phyloP scores from a whole-genome alignment of 768 basidiomycete species.

The Leccinellum rugosiceps region DNA sequence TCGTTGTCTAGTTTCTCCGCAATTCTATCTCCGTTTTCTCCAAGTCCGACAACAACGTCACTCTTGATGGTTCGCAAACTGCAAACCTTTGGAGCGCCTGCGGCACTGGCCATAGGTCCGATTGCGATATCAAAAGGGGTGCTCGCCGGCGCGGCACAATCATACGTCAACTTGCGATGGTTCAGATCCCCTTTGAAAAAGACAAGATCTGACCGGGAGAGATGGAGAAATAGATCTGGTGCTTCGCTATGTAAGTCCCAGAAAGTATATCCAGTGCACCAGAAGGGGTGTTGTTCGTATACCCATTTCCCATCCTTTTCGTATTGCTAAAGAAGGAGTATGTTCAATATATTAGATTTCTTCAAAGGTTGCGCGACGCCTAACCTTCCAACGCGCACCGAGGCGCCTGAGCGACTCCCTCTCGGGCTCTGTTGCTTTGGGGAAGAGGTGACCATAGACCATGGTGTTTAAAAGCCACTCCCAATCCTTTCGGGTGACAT shows the following conservation, averaged over 20 bases:
- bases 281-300: slow-evolving; percentile 92
- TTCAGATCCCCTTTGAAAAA: slow-evolving; percentile 95
- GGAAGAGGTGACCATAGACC: slow-evolving; percentile 92
- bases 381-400: slow-evolving; percentile 87
- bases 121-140: slow-evolving; percentile 90
- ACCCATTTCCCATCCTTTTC: slow-evolving; percentile 91
- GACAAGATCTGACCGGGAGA: slow-evolving; percentile 87
- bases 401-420: slow-evolving; percentile 76
- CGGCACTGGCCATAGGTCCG: slow-evolving; percentile 84
- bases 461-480: slow-evolving; percentile 85
- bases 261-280: slow-evolving; percentile 96
- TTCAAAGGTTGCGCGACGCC: background rate
- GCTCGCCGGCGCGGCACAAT: slow-evolving; percentile 80
- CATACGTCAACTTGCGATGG: slow-evolving; percentile 87
- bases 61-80: slow-evolving; percentile 92
- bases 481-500: slow-evolving; percentile 93
- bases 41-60: slow-evolving; percentile 90
- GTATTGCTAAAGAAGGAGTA: slow-evolving; percentile 58
- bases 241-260: slow-evolving; percentile 84
- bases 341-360: slow-evolving; percentile 3
- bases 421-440: slow-evolving; percentile 75
- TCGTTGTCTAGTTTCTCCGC: slow-evolving; percentile 80
- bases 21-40: slow-evolving; percentile 59
- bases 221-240: slow-evolving; percentile 88
- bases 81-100: slow-evolving; percentile 84